Conservation (phyloP, 2,329 filamentous ascomycete genomes). For the Fusarium luffae region DNA sequence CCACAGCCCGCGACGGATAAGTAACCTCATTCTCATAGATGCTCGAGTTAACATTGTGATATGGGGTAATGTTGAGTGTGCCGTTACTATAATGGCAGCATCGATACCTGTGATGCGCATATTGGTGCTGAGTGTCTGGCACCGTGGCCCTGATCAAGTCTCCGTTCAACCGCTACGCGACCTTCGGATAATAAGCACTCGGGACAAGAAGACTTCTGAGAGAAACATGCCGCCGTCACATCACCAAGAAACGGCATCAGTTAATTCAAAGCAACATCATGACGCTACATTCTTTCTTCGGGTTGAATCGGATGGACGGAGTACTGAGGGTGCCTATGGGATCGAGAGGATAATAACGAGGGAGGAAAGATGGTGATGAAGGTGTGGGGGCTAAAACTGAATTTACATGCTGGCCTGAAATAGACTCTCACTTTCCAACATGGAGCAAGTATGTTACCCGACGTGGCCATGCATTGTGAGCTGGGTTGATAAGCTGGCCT, state of each 20-base stretch:
- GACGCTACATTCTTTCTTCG: not conserved
- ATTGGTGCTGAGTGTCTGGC: not conserved
- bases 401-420: too few species aligned
- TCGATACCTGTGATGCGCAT: not conserved
- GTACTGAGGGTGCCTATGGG: not conserved
- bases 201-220: not conserved
- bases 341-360: not conserved
- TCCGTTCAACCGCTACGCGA: not conserved
- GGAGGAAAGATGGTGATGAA: too few species aligned
- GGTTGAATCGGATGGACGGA: not conserved
- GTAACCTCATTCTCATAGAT: not conserved
- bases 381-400: too few species aligned
- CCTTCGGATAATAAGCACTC: not conserved
- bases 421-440: too few species aligned
- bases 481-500: too few species aligned
- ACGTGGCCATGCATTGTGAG: too few species aligned
- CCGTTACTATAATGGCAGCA: constrained; percentile 1
- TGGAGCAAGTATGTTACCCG: too few species aligned
- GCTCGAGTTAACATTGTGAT: not conserved
- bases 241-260: not conserved
- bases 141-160: fast-evolving
- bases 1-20: fast-evolving
- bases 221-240: not conserved
- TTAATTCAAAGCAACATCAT: not conserved
- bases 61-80: not conserved